Base-by-base conservation (phyloP, 225 moss, liverwort and hornwort genomes). In the Physcomitrium patens region DNA sequence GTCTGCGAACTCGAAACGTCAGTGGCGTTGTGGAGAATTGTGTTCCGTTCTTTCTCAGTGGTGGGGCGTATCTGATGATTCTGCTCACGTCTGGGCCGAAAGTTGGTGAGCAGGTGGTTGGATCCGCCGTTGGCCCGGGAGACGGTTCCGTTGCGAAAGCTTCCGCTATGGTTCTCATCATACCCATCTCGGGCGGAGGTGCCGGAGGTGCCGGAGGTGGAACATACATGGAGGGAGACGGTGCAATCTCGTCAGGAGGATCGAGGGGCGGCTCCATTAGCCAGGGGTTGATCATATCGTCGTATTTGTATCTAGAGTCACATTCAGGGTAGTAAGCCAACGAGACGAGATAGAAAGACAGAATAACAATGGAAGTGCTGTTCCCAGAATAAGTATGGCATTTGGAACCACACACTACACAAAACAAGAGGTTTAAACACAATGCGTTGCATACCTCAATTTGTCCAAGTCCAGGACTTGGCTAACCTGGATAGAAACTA, bases 401-500 rank as follows among this genome's bases (percentile, higher is more conserved):
- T 37, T 7, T 37, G 31, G 5, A 7, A 1, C 31, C 2, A 1
- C 5, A 4, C 7, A 37, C 31, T 4, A 37, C 31, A 37, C 4
- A 37, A 37, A 37, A 37, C 31, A 37, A 4, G 31, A 37, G 31
- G 31, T 37, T 37, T 0, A 37, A 37, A 37, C 31, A 7, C 31
- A 37, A 37, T 37, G 31, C 5, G 31, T 2, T 0, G 9, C 14
- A 12, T 67, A 84, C 84, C 75, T 70, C 15, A 84, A 46, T 12
- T 71, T 75, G 2, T 27, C 31, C 10, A 63, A 18, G 12, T 67
- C 15, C 23, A 84, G 43, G 37, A 84, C 78, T 26, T 84, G 81
- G 1, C 67, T 44, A 61, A 84, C 81, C 57, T 61, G 70, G 8
- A 84, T 71, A 2, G 81, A 81, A 28, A 84, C 58, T 8, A 84